Conservation (phyloP, 805 yeast genomes). For the Zygosaccharomyces kombuchaensis region DNA sequence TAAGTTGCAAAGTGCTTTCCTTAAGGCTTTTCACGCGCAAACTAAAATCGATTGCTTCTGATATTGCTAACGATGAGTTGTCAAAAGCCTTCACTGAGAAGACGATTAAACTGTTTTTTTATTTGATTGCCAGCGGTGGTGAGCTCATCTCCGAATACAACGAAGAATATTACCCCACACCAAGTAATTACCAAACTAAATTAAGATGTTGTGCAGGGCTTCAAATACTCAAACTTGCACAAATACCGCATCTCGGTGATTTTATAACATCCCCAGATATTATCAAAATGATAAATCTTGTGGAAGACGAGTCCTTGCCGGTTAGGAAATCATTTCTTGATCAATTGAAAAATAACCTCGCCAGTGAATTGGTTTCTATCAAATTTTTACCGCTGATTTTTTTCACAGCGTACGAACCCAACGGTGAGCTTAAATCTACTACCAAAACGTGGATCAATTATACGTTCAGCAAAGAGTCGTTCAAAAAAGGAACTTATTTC, state of each 20-base stretch:
- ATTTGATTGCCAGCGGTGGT: conserved; percentile 71
- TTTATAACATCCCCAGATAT: conserved; percentile 51
- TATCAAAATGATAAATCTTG: conserved; percentile 49
- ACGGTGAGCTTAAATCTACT: conserved; percentile 43
- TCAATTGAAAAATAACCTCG: conserved; percentile 47
- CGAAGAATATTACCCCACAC: conserved; percentile 52
- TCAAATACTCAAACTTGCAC: conserved; percentile 59
- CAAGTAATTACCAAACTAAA: conserved; percentile 53
- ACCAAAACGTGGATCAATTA: conserved; percentile 71
- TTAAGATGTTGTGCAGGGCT: conserved; percentile 67
- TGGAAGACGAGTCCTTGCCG: conserved; percentile 60
- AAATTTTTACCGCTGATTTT: conserved; percentile 64
- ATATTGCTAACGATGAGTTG: conserved; percentile 35
- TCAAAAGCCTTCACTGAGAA: conserved; percentile 51
- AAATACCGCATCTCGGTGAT: conserved; percentile 46
- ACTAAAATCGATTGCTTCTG: conserved; percentile 38
- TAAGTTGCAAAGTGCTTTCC: conserved; percentile 49
- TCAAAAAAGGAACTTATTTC: conserved; percentile 44
- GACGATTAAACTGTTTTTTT: conserved; percentile 59
- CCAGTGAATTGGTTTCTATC: conserved; percentile 53
- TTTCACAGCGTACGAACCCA: conserved; percentile 75
- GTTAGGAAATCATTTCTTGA: conserved; percentile 53
- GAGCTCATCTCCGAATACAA: conserved; percentile 53
- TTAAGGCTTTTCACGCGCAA: conserved; percentile 58
- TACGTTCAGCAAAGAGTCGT: conserved; percentile 37